A percentile compares a stretch with the other conserved stretches of the same genome.
These are phyloP conservation scores for Leishmania mexicana DNA, from an alignment of 208 protist species.

Conservation along the genomic window DNA sequence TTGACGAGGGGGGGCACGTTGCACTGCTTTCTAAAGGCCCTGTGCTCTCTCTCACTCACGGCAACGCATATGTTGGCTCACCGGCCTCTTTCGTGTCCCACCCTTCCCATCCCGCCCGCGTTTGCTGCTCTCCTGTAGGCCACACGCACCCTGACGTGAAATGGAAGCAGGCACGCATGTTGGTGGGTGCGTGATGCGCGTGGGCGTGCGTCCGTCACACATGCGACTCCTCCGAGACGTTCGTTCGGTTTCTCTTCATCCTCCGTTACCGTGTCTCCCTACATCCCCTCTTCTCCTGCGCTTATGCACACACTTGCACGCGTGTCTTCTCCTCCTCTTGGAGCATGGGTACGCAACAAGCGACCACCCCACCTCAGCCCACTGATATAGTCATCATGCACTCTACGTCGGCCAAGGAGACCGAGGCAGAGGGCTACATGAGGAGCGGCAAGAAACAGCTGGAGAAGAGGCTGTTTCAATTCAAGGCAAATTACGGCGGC, in stretches of 20 bases:
- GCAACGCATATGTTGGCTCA: neutral
- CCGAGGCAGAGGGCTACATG: slow-evolving; percentile 64
- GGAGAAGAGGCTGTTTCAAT: slow-evolving; percentile 54
- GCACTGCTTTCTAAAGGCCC: neutral
- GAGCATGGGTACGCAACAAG: neutral
- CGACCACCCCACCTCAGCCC: neutral
- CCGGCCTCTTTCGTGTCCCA: neutral
- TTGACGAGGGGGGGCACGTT: neutral
- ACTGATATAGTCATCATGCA: slow-evolving; percentile 14
- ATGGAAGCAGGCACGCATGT: neutral
- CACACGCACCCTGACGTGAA: neutral
- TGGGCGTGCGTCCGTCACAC: neutral
- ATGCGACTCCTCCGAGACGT: neutral
- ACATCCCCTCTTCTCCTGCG: neutral
- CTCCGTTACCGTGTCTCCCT: neutral
- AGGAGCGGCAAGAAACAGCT: slow-evolving; percentile 53
- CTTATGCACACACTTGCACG: neutral
- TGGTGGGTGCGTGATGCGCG: neutral
- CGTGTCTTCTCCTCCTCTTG: neutral
- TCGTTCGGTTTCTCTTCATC: neutral
- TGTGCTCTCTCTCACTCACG: neutral
- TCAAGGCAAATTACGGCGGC: slow-evolving; percentile 56
- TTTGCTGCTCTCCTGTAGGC: neutral
- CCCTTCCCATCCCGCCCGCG: neutral
- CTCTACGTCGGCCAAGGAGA: slow-evolving; percentile 20